A percentile compares a stretch with the other conserved stretches of the same genome.
Evolutionary conservation across 805 yeast species (phyloP).

Genomic region (Gaillardinia entomophila): DNA sequence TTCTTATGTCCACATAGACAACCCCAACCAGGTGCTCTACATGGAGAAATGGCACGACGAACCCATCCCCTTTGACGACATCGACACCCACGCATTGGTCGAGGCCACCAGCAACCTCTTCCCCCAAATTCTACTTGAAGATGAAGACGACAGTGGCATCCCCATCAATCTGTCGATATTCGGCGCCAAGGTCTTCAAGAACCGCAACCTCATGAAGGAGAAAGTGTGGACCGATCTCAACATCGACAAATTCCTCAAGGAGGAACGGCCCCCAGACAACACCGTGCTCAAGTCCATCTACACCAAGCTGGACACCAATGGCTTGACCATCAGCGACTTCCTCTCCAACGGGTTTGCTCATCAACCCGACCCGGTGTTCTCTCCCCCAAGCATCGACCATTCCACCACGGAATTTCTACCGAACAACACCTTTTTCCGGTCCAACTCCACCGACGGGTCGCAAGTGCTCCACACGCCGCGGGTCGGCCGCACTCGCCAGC

Average conservation of each 20-base stretch:
- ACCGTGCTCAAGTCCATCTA: constrained; percentile 27
- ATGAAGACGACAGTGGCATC: constrained; percentile 32
- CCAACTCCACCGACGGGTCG: constrained; percentile 5
- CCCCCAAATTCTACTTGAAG: constrained; percentile 31
- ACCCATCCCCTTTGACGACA: constrained; percentile 35
- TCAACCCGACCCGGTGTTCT: constrained; percentile 2
- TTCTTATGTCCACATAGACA: constrained; percentile 30
- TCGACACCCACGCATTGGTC: constrained; percentile 31
- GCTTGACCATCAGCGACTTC: constrained; percentile 25
- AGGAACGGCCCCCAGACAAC: constrained; percentile 17
- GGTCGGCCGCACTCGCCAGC: constrained; percentile 31
- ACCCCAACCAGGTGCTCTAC: constrained; percentile 33
- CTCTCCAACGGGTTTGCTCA: constrained; percentile 11
- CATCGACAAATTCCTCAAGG: constrained; percentile 22
- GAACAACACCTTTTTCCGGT: constrained; percentile 18
- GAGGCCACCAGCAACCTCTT: constrained; percentile 32
- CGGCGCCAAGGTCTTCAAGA: constrained; percentile 35
- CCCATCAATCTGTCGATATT: constrained; percentile 29
- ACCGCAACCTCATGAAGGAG: constrained; percentile 22
- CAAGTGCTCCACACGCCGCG: constrained; percentile 32
- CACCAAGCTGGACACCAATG: constrained; percentile 12
- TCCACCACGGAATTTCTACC: constrained; percentile 22
- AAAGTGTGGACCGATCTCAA: constrained; percentile 31
- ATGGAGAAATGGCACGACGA: constrained; percentile 39
- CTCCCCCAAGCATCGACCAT: too few relatives aligned